Conservation (phyloP, 1,284 basidiomycete genomes). For the Fomitopsis palustris region DNA sequence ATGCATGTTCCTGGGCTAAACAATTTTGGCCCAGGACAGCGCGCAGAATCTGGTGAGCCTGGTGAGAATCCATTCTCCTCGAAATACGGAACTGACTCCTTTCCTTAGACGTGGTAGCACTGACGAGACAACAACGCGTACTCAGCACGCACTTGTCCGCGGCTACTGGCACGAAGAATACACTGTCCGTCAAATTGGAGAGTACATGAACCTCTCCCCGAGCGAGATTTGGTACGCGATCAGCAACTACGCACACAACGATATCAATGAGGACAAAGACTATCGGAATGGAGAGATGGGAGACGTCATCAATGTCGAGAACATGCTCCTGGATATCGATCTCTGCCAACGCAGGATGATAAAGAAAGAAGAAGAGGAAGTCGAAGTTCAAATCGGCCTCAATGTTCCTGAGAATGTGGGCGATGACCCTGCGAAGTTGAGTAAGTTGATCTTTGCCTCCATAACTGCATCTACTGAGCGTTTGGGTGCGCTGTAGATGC, state of each 20-base stretch:
- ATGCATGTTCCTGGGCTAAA: too few species aligned
- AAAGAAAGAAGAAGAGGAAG: background rate
- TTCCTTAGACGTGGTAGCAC: background rate
- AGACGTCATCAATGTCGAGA: slow-evolving; percentile 5
- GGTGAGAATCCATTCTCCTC: too few species aligned
- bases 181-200: background rate
- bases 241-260: slow-evolving; percentile 1
- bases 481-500: too few species aligned
- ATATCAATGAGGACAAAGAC: slow-evolving; percentile 3
- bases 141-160: slow-evolving; percentile 6
- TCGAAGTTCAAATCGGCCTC: background rate
- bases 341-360: background rate
- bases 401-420: background rate
- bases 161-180: slow-evolving; percentile 2
- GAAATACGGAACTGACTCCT: too few species aligned
- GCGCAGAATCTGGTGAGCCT: too few species aligned
- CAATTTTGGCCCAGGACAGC: too few species aligned
- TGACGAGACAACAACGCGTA: background rate
- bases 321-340: background rate
- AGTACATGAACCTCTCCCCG: background rate
- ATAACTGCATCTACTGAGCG: too few species aligned
- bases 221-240: slow-evolving; percentile 1
- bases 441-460: too few species aligned
- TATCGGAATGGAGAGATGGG: slow-evolving; percentile 5
- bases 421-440: too few species aligned